Conservation (phyloP, 148 eudicot genomes). For the Chenopodium album region DNA sequence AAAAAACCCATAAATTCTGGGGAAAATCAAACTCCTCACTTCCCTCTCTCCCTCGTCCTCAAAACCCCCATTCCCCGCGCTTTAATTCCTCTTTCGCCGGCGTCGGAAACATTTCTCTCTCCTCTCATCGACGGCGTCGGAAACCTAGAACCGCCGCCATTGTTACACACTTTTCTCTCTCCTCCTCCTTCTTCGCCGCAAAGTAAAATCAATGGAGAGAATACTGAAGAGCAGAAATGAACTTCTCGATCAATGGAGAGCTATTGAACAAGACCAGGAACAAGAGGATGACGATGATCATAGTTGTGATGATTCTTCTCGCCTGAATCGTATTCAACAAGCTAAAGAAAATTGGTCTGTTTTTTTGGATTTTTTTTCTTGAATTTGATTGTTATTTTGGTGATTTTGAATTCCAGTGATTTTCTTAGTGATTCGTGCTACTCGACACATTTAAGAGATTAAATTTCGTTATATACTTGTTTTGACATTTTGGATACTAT, state of each 20-base stretch:
- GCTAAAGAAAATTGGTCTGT: conserved; percentile 70
- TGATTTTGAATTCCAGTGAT: background rate
- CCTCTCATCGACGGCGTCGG: conserved; percentile 5
- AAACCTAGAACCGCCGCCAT: conserved; percentile 6
- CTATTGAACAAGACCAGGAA: conserved; percentile 60
- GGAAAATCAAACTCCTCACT: background rate
- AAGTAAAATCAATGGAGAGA: conserved; percentile 32
- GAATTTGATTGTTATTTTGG: background rate
- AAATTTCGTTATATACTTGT: background rate
- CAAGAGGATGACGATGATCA: conserved; percentile 27
- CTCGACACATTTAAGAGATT: background rate
- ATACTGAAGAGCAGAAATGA: conserved; percentile 40
- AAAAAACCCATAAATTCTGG: too few relatives aligned
- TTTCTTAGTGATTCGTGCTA: background rate
- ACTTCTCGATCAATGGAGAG: conserved; percentile 78
- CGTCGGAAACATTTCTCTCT: conserved; percentile 2
- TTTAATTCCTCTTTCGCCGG: conserved; percentile 3
- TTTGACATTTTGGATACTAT: background rate
- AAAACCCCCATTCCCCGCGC: conserved; percentile 9
- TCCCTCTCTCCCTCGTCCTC: conserved; percentile 15
- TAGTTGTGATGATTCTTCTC: conserved; percentile 23
- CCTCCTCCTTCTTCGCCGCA: background rate
- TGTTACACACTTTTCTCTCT: background rate
- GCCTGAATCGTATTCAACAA: conserved; percentile 46
- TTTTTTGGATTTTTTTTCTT: background rate